Base-by-base conservation (phyloP, 805 yeast species). In the Sugiyamaella marilandica region DNA sequence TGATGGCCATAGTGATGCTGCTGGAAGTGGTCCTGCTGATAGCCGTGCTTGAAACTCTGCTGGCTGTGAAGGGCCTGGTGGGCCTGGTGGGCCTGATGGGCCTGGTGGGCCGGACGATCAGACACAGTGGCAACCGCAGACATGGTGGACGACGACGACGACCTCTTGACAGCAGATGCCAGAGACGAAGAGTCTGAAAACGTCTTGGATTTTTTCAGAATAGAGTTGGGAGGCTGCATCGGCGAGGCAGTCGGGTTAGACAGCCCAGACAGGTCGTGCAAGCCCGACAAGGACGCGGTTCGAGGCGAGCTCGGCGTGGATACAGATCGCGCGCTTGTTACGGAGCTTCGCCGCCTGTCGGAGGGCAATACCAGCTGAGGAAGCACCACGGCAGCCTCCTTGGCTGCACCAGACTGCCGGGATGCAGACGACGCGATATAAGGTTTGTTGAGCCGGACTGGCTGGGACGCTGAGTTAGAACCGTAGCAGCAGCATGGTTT, bases 311-410 rank as follows among this genome's bases (percentile, higher is more conserved):
- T 50, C 16, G 41, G 52, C 2, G 57, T 44, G 11, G 59, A 51
- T 9, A 48, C 47, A 14, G 55, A 50, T 18, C 44, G 52, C 44
- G 32, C 34, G 34, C 49, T 41, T 31, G 52, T 49, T 14, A 51
- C 29, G 4, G 62, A 55, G 29, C 41, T 52, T 31, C 62, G 47
- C 7, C 63, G 51, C 13, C 50, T 50, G 32, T 59, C 62, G 16
- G 60, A 56, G 2, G 62, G 62, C 35, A 59, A 41, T 1, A 59
- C 59, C 52, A 59, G 41, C 29, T 55, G 52, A 4, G 57, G 53
- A 18, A 53, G 56, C 14, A 41, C 26, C n/a, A 5, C 33, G 14
- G n/a, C n/a, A 2, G 10, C 11, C 9, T 43, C 47, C 18, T 26
- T 43, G 18, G 13, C 14, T 2, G 16, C 43, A 7, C 47, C 35